Percentiles rank a stretch among this genome's conserved stretches.
Evolutionary conservation across 768 basidiomycete genomes (phyloP).

Genomic region (Tricholoma matsutake): DNA sequence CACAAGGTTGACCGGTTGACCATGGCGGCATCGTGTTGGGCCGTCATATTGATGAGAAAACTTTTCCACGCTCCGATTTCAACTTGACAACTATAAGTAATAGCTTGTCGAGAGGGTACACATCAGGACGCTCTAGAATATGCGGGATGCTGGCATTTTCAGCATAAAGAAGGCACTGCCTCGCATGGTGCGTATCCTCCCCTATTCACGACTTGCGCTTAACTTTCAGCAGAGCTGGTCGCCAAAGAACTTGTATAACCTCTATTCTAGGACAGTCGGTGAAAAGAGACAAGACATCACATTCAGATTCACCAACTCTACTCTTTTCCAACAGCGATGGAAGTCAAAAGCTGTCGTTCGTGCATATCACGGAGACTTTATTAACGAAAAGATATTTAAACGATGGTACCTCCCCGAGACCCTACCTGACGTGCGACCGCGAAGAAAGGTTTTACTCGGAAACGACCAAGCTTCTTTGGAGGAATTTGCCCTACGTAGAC

Average conservation of each 20-base stretch:
- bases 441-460: slow-evolving; percentile 35
- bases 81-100: no score
- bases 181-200: slow-evolving; percentile 61
- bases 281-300: slow-evolving; percentile 45
- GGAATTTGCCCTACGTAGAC: slow-evolving; percentile 57
- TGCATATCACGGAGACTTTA: slow-evolving; percentile 94
- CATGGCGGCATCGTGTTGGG: no score
- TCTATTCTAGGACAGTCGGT: slow-evolving; percentile 71
- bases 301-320: slow-evolving; percentile 54
- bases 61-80: background rate
- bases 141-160: slow-evolving; percentile 39
- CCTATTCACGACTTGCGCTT: background rate
- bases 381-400: slow-evolving; percentile 91
- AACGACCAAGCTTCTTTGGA: slow-evolving; percentile 47
- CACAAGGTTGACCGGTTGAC: no score
- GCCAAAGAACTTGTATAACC: slow-evolving; percentile 84
- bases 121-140: slow-evolving; percentile 8
- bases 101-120: no score
- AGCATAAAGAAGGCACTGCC: slow-evolving; percentile 56
- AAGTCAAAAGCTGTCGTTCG: slow-evolving; percentile 79
- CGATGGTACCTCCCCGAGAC: slow-evolving; percentile 89
- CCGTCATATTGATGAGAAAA: background rate
- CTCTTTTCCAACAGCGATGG: slow-evolving; percentile 93
- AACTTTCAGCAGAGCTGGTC: slow-evolving; percentile 71
- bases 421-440: slow-evolving; percentile 82